Percentiles rank a stretch among this genome's conserved stretches.
Evolutionary conservation across 495 filamentous ascomycete genomes (phyloP).

Genomic region (Usnea hakonensis): DNA sequence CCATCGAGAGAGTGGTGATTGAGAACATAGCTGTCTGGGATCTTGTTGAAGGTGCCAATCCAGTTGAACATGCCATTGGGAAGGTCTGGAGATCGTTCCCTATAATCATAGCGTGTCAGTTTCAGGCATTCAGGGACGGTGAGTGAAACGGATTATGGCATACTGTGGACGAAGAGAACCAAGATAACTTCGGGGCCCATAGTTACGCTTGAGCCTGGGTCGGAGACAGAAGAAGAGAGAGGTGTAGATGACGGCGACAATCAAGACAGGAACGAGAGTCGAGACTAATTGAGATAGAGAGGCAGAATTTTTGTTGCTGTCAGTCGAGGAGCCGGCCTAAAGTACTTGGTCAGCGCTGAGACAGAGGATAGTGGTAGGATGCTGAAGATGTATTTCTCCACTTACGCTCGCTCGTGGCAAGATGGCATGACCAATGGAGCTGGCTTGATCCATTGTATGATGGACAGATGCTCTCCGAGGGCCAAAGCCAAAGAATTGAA

Average conservation of each 20-base stretch:
- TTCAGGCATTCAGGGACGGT: background rate
- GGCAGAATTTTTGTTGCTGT: slow-evolving; percentile 8
- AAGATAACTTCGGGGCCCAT: slow-evolving; percentile 83
- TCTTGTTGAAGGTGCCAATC: slow-evolving; percentile 66
- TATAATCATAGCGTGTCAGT: slow-evolving; percentile 23
- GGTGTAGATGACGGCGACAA: slow-evolving; percentile 59
- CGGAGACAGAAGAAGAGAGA: slow-evolving; percentile 71
- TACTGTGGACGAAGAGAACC: slow-evolving; percentile 58
- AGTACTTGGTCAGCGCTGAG: background rate
- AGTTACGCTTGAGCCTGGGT: slow-evolving; percentile 61
- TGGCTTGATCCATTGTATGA: slow-evolving; percentile 1
- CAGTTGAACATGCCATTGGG: slow-evolving; percentile 68
- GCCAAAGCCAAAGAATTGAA: too few relatives aligned
- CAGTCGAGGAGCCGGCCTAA: slow-evolving; percentile 9
- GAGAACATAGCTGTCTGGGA: slow-evolving; percentile 76
- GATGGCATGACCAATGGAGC: background rate
- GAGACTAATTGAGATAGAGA: slow-evolving; percentile 44
- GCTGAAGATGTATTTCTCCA: background rate
- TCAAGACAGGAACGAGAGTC: slow-evolving; percentile 61
- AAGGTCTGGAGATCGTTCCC: slow-evolving; percentile 59
- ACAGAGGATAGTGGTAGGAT: background rate
- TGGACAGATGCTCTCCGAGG: background rate
- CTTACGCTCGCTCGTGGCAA: slow-evolving; percentile 6
- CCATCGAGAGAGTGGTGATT: slow-evolving; percentile 86
- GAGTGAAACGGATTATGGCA: slow-evolving; percentile 14